Percentiles rank a stretch among this genome's conserved stretches.
These are phyloP conservation scores for Chaetomium strumarium DNA, from an alignment of 2,329 filamentous ascomycete genomes.

Conservation along the genomic window DNA sequence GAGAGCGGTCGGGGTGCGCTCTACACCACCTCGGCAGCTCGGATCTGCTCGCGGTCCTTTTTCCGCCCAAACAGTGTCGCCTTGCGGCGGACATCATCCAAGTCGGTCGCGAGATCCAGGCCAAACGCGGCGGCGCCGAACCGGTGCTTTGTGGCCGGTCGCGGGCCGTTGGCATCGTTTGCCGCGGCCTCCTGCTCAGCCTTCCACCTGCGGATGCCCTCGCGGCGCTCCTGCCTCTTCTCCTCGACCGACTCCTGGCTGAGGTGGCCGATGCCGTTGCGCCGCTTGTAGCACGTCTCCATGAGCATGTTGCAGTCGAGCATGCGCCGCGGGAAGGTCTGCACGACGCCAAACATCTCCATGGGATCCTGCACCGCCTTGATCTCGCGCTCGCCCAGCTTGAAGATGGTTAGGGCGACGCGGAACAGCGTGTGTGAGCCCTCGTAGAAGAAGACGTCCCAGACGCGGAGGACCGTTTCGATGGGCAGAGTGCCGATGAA, in stretches of 20 bases:
- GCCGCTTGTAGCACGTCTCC: constrained; percentile 74
- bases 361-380: constrained; percentile 75
- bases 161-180: constrained; percentile 1
- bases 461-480: constrained; percentile 84
- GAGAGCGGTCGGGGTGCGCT: constrained; percentile 24
- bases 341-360: constrained; percentile 93
- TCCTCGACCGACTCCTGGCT: constrained; percentile 78
- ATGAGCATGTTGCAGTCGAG: constrained; percentile 77
- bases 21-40: constrained; percentile 31
- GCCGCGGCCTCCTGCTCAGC: constrained; percentile 38
- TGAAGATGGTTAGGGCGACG: constrained; percentile 86
- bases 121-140: constrained; percentile 16
- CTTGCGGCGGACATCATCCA: constrained; percentile 36
- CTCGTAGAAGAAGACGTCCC: constrained; percentile 95
- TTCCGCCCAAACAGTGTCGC: constrained; percentile 42
- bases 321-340: constrained; percentile 74
- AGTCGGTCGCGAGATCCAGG: constrained; percentile 25
- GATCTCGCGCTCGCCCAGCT: constrained; percentile 76
- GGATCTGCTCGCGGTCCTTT: constrained; percentile 31
- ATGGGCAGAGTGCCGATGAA: constrained; percentile 91
- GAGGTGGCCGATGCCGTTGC: constrained; percentile 74
- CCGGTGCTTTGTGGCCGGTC: constrained; percentile 21
- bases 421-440: constrained; percentile 91
- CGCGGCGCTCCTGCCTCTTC: constrained; percentile 62
- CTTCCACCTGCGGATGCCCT: constrained; percentile 35